Conservation (phyloP, 352 stramenopile genomes). For the Elongisporangium prolatum region DNA sequence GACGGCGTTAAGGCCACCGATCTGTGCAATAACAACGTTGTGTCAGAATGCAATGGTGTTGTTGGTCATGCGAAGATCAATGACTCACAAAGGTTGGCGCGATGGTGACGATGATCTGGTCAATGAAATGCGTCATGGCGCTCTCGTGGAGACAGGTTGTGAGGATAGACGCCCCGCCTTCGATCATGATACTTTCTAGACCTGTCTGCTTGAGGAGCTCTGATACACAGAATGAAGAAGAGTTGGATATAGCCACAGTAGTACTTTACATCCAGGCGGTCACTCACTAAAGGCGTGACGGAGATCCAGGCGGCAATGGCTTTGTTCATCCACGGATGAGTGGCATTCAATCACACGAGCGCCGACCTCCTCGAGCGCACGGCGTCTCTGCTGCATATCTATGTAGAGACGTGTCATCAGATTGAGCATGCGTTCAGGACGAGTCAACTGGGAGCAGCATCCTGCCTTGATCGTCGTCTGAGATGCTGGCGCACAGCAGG, state of each 20-base stretch:
- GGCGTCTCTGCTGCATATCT: slow-evolving; percentile 33
- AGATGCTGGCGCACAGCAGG: slow-evolving; percentile 35
- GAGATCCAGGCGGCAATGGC: slow-evolving; percentile 43
- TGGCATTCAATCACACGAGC: slow-evolving; percentile 40
- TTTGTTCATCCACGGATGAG: slow-evolving; percentile 10
- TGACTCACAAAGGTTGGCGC: slow-evolving; percentile 72
- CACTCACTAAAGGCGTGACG: slow-evolving; percentile 49
- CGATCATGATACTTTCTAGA: slow-evolving; percentile 73
- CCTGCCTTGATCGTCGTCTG: slow-evolving; percentile 17
- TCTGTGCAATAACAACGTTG: slow-evolving; percentile 19
- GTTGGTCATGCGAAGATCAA: background rate
- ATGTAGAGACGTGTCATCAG: background rate
- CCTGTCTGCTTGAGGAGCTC: slow-evolving; percentile 30
- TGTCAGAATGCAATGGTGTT: background rate
- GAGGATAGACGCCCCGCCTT: slow-evolving; percentile 75
- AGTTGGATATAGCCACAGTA: background rate
- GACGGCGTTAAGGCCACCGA: slow-evolving; percentile 57
- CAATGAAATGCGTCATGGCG: slow-evolving; percentile 36
- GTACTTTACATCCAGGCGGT: background rate
- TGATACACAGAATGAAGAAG: slow-evolving; percentile 7
- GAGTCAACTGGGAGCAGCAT: background rate
- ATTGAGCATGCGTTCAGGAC: background rate
- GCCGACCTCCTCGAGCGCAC: slow-evolving; percentile 35
- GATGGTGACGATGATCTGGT: slow-evolving; percentile 72
- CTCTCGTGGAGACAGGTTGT: slow-evolving; percentile 54